These are phyloP conservation scores for Capsaspora owczarzaki DNA, from an alignment of 78 protist species.

Conservation along the genomic window DNA sequence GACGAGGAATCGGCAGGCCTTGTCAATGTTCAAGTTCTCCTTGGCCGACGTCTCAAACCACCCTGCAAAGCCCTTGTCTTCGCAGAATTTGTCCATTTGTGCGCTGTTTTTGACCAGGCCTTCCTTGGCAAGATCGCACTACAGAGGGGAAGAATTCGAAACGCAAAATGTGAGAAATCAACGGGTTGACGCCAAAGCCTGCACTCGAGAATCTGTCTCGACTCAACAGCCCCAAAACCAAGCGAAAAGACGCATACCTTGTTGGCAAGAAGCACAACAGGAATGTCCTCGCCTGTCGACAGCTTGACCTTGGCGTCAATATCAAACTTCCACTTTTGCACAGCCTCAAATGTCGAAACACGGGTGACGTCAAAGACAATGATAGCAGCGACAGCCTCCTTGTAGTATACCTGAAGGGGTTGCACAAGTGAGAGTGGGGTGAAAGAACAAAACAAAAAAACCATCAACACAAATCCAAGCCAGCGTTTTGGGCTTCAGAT, in stretches of 20 bases:
- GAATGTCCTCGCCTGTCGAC: constrained; percentile 55
- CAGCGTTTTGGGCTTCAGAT: too few relatives aligned
- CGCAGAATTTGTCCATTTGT: constrained; percentile 73
- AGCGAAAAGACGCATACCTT: too few relatives aligned
- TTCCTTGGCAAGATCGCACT: constrained; percentile 61
- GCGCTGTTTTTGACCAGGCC: constrained; percentile 42
- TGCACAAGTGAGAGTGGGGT: background rate
- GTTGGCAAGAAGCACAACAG: constrained; percentile 85
- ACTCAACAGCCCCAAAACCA: too few relatives aligned
- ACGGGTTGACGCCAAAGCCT: background rate
- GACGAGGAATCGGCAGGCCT: constrained; percentile 66
- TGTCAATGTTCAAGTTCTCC: constrained; percentile 67
- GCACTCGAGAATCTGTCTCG: too few relatives aligned
- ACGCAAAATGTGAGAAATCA: background rate
- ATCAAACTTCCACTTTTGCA: constrained; percentile 83
- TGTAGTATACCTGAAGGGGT: constrained; percentile 62
- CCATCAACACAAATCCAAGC: too few relatives aligned
- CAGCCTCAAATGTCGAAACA: constrained; percentile 70
- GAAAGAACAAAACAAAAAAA: background rate
- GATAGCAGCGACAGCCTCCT: constrained; percentile 92
- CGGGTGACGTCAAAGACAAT: constrained; percentile 84
- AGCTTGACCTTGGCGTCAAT: constrained; percentile 37
- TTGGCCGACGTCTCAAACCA: constrained; percentile 80
- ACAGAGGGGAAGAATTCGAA: background rate
- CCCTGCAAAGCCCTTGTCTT: constrained; percentile 55